These are phyloP conservation scores for Cladosporium sp. DNA, from an alignment of 2,329 filamentous ascomycete species.

Conservation along the genomic window DNA sequence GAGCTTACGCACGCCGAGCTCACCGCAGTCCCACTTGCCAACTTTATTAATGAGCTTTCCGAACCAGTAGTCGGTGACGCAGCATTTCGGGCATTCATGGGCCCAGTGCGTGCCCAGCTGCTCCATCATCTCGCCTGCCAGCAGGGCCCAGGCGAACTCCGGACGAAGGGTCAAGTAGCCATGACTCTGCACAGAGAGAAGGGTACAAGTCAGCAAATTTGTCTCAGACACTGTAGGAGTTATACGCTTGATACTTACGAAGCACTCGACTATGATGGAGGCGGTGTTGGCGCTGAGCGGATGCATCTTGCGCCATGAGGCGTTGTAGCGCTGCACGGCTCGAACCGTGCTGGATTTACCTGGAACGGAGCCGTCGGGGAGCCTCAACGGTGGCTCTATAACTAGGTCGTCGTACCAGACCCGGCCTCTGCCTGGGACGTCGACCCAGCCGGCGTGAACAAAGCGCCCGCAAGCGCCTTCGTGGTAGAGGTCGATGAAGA, in stretches of 20 bases:
- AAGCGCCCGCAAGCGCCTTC: not conserved
- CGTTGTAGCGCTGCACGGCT: not conserved
- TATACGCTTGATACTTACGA: too few species aligned
- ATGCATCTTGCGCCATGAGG: conserved; percentile 2
- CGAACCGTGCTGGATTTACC: not conserved
- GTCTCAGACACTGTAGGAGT: too few species aligned
- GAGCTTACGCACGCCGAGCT: not conserved
- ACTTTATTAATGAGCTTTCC: not conserved
- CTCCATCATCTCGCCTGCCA: not conserved
- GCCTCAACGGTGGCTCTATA: not conserved
- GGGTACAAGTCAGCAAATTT: too few species aligned
- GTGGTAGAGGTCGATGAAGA: not conserved
- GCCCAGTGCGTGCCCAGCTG: not conserved
- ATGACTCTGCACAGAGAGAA: too few species aligned
- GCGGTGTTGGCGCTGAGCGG: not conserved
- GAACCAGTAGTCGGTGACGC: not conserved
- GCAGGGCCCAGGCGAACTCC: not conserved
- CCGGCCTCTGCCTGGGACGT: too few species aligned
- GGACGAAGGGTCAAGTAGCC: too few species aligned
- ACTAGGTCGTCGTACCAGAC: not conserved
- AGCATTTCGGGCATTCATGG: not conserved
- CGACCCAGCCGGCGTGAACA: too few species aligned
- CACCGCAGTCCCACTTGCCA: not conserved
- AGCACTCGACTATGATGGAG: not conserved
- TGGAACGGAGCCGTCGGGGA: not conserved